Conservation (phyloP, 2,329 filamentous ascomycete species). For the Phaeosphaeriaceae sp. region DNA sequence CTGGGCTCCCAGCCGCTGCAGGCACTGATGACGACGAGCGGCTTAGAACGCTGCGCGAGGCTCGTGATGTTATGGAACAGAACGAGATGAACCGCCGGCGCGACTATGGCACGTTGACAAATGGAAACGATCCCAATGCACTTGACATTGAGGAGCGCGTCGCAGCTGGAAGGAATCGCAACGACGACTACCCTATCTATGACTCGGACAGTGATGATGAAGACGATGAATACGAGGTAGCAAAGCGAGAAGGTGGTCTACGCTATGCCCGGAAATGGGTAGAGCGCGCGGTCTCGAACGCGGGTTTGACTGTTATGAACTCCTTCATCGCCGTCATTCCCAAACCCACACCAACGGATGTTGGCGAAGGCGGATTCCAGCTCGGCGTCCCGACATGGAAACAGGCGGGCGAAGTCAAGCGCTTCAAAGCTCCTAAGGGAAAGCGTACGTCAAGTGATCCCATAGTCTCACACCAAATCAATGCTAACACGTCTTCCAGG, state of each 20-base stretch:
- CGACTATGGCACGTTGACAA: constrained; percentile 54
- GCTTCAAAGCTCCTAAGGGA: constrained; percentile 76
- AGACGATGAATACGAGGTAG: constrained; percentile 77
- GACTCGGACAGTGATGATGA: constrained; percentile 88
- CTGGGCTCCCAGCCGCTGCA: constrained; percentile 31
- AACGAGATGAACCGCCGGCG: constrained; percentile 58
- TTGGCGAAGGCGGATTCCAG: constrained; percentile 49
- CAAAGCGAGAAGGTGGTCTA: constrained; percentile 76
- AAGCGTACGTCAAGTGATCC: constrained; percentile 59
- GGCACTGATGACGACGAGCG: constrained; percentile 53
- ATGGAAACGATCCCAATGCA: constrained; percentile 48
- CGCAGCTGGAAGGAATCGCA: constrained; percentile 63
- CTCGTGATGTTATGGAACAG: constrained; percentile 58
- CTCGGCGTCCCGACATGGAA: constrained; percentile 55
- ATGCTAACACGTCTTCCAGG: constrained; percentile 53
- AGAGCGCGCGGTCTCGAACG: constrained; percentile 59
- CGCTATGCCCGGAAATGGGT: constrained; percentile 70
- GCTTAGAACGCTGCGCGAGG: constrained; percentile 57
- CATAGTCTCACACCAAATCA: background rate
- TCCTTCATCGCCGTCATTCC: constrained; percentile 42
- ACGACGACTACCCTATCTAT: constrained; percentile 84
- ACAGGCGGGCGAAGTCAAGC: constrained; percentile 50
- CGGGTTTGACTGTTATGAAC: constrained; percentile 43
- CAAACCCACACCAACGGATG: constrained; percentile 52
- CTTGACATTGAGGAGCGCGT: constrained; percentile 87